phyloP scores from a whole-genome alignment of 2,329 filamentous ascomycete genomes.

The Thermothelomyces thermophilus region DNA sequence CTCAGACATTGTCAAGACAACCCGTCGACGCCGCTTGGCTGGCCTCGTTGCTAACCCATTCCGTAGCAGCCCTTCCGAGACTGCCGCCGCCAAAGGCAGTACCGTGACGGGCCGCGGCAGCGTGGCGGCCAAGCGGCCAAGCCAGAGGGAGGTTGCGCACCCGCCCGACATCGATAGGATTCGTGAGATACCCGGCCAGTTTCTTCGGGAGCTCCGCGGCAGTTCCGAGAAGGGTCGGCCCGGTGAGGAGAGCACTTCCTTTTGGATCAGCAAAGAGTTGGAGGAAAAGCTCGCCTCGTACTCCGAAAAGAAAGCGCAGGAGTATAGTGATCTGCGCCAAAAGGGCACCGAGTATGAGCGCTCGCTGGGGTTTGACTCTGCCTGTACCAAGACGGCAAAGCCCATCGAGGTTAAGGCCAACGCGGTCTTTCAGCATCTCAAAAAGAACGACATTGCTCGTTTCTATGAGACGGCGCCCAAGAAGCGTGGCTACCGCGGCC shows the following conservation, averaged over 20 bases:
- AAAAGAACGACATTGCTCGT: conserved; percentile 30
- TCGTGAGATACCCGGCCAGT: not conserved
- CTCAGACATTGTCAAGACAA: conserved; percentile 19
- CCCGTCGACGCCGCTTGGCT: conserved; percentile 7
- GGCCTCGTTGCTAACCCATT: conserved; percentile 15
- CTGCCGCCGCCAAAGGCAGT: not conserved
- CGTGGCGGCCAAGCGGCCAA: not conserved
- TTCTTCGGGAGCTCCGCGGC: not conserved
- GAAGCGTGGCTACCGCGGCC: conserved; percentile 34
- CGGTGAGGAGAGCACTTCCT: not conserved
- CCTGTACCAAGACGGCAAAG: conserved; percentile 15
- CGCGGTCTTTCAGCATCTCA: conserved; percentile 35
- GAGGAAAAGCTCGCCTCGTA: not conserved
- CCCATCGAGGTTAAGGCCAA: conserved; percentile 32
- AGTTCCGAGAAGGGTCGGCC: not conserved
- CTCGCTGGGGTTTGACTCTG: conserved; percentile 17
- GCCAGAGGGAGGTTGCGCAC: not conserved
- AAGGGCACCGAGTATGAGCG: conserved; percentile 5
- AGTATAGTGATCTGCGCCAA: conserved; percentile 12
- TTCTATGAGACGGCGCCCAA: conserved; percentile 34
- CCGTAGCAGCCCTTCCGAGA: conserved; percentile 11
- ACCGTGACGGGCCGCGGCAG: not conserved
- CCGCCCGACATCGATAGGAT: not conserved
- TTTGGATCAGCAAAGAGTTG: not conserved
- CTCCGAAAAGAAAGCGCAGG: not conserved